Conservation (phyloP, 306 rosid species). For the Medicago ruthenica region DNA sequence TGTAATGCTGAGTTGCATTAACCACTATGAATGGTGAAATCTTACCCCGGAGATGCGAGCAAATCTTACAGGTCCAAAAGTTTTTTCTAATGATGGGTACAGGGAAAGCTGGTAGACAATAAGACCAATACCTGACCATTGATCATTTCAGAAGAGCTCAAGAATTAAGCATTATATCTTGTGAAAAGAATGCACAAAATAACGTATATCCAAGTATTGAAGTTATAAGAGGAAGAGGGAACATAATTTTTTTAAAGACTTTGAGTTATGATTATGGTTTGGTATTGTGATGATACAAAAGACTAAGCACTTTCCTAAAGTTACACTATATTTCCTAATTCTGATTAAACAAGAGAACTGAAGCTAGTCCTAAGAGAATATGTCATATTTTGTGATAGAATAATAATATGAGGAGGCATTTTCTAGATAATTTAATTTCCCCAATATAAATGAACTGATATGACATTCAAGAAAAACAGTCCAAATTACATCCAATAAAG, state of each 20-base stretch:
- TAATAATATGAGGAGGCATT: too few relatives aligned
- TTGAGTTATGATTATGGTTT: too few relatives aligned
- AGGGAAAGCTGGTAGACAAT: slow-evolving; percentile 59
- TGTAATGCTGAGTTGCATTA: slow-evolving; percentile 7
- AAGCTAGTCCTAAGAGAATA: too few relatives aligned
- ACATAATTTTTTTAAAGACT: too few relatives aligned
- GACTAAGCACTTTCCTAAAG: neutral
- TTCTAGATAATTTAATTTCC: too few relatives aligned
- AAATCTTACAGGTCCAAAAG: slow-evolving; percentile 53
- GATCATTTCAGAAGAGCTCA: neutral
- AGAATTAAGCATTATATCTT: slow-evolving; percentile 1
- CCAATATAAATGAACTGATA: too few relatives aligned
- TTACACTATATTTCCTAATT: too few relatives aligned
- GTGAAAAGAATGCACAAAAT: neutral
- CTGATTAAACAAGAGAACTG: too few relatives aligned
- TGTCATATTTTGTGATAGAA: too few relatives aligned
- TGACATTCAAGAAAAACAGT: too few relatives aligned
- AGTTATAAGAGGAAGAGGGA: neutral
- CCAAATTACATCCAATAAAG: too few relatives aligned
- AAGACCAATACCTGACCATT: slow-evolving; percentile 62
- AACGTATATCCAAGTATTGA: neutral
- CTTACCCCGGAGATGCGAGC: slow-evolving; percentile 66
- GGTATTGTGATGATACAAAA: neutral
- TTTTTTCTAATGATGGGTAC: slow-evolving; percentile 58
- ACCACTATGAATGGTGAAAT: slow-evolving; percentile 5